Percentiles rank a stretch among this genome's conserved stretches.
These are phyloP conservation scores for Ophiostoma sp. DNA, from an alignment of 2,329 filamentous ascomycete genomes.

Conservation along the genomic window DNA sequence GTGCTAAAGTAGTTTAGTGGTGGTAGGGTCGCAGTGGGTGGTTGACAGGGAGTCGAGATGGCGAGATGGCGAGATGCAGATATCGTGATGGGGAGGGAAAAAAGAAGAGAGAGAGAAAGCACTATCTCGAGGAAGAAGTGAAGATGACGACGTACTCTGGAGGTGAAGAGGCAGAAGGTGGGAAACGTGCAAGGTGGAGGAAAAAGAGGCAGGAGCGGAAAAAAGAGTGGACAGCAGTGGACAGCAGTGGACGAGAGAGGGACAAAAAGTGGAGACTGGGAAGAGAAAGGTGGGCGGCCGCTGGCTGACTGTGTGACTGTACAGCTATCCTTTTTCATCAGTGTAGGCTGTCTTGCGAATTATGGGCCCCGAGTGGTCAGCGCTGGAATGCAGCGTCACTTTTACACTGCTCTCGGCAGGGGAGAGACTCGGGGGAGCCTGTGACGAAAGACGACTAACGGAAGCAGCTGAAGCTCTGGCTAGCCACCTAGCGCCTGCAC, in stretches of 20 bases:
- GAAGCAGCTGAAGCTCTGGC: not conserved
- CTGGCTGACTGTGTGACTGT: not conserved
- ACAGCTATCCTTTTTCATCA: not conserved
- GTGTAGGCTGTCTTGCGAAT: not conserved
- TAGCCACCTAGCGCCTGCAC: no score
- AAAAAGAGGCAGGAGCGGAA: constrained; percentile 13
- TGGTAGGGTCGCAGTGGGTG: not conserved
- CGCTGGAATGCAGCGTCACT: not conserved
- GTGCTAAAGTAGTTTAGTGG: not conserved
- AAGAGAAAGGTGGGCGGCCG: constrained; percentile 11
- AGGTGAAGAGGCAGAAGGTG: not conserved
- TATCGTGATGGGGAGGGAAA: not conserved
- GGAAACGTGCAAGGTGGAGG: constrained; percentile 11
- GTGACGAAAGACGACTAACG: constrained; percentile 2
- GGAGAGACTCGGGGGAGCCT: not conserved
- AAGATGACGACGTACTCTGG: not conserved
- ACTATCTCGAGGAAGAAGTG: not conserved
- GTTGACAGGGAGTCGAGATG: not conserved
- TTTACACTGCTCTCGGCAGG: not conserved
- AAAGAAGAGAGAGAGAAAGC: not conserved
- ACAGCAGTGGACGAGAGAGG: constrained; percentile 12
- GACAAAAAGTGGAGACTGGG: not conserved
- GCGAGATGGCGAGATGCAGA: not conserved
- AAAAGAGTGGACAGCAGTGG: constrained; percentile 14
- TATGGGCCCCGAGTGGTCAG: not conserved